Evolutionary conservation across 179 eudicot species (phyloP).

Genomic region (Corrigiola litoralis): DNA sequence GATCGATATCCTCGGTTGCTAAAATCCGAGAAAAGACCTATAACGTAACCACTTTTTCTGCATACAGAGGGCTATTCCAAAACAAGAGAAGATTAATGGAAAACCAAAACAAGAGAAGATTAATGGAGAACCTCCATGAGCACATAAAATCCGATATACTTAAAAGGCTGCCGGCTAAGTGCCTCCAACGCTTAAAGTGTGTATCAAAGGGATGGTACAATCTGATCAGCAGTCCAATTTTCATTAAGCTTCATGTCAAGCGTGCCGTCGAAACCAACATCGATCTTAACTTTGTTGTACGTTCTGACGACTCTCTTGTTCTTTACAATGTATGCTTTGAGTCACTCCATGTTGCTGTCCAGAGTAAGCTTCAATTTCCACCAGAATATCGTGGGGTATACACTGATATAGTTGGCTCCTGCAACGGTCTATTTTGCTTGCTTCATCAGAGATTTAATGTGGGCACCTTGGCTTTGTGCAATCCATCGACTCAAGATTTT

Average conservation of each 20-base stretch:
- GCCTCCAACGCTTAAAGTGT: conserved; percentile 10
- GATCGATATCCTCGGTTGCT: too few relatives aligned
- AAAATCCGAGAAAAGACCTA: too few relatives aligned
- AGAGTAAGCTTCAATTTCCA: too few relatives aligned
- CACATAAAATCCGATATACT: too few relatives aligned
- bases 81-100: too few relatives aligned
- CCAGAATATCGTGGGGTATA: neutral
- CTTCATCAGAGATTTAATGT: too few relatives aligned
- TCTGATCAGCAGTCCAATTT: conserved; percentile 8
- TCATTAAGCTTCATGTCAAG: neutral
- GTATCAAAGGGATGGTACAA: conserved; percentile 15
- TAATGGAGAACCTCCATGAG: too few relatives aligned
- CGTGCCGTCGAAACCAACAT: neutral
- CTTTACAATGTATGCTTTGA: neutral
- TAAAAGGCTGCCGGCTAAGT: conserved; percentile 7
- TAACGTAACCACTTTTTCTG: too few relatives aligned
- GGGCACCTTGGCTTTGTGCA: neutral
- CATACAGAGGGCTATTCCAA: too few relatives aligned
- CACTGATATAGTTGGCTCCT: neutral
- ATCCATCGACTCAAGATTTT: neutral
- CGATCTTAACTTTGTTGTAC: neutral
- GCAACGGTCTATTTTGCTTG: neutral
- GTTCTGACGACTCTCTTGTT: neutral
- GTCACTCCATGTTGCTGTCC: too few relatives aligned
- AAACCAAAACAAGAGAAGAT: too few relatives aligned